phyloP scores from a whole-genome alignment of 495 filamentous ascomycete genomes.

The Astrocystis sublimbata region DNA sequence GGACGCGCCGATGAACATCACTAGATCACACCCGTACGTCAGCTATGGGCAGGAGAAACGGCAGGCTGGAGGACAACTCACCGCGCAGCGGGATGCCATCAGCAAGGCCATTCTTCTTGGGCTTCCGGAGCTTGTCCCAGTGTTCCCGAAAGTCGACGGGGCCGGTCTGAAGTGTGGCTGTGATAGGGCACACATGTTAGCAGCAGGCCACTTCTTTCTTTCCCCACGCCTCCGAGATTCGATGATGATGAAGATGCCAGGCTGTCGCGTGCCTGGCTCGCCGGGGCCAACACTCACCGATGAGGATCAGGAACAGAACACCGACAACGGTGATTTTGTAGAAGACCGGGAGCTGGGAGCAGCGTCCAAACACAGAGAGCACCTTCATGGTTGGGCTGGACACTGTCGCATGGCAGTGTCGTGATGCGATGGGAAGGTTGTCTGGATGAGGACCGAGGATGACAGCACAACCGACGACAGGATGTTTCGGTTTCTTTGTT shows the following conservation, averaged over 20 bases:
- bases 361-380: conserved; percentile 18
- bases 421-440: conserved; percentile 6
- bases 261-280: background rate
- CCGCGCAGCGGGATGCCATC: conserved; percentile 44
- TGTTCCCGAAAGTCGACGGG: conserved; percentile 18
- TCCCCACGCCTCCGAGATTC: background rate
- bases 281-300: conserved; percentile 11
- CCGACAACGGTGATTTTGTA: conserved; percentile 15
- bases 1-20: conserved; percentile 60
- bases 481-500: conserved; percentile 12
- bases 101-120: conserved; percentile 21
- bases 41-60: too few relatives aligned
- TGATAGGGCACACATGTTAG: background rate
- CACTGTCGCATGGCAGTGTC: conserved; percentile 14
- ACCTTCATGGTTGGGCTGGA: conserved; percentile 15
- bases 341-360: conserved; percentile 18
- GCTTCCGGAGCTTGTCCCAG: conserved; percentile 16
- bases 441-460: background rate
- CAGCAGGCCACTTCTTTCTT: background rate
- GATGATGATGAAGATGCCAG: background rate
- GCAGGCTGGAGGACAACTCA: too few relatives aligned
- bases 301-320: conserved; percentile 9
- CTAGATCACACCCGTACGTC: too few relatives aligned
- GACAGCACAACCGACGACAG: too few relatives aligned
- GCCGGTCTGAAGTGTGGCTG: conserved; percentile 17